These are phyloP conservation scores for Raffaelea ambrosiae DNA, from an alignment of 2,329 filamentous ascomycete species.

Conservation along the genomic window DNA sequence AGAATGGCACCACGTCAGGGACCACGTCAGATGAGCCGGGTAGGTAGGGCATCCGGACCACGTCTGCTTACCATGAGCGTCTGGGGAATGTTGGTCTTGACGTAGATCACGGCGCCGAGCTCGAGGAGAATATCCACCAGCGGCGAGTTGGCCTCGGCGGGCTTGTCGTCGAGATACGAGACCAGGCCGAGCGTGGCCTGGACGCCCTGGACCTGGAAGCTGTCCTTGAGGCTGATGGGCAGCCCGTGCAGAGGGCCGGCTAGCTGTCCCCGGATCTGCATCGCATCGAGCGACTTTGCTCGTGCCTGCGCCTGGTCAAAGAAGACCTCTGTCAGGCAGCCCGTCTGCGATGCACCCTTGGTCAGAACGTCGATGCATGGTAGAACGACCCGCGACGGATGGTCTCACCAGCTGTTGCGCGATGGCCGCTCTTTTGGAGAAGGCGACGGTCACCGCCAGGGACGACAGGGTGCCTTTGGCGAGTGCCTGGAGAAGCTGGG, in stretches of 20 bases:
- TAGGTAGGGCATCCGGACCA: too few relatives aligned
- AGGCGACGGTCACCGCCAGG: background rate
- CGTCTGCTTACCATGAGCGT: slow-evolving; percentile 18
- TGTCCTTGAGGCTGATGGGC: slow-evolving; percentile 21
- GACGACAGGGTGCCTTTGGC: background rate
- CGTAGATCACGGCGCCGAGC: slow-evolving; percentile 20
- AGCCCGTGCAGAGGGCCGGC: slow-evolving; percentile 32
- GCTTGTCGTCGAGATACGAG: slow-evolving; percentile 6
- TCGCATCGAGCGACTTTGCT: slow-evolving; percentile 23
- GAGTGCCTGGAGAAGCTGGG: background rate
- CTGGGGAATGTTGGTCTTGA: slow-evolving; percentile 19
- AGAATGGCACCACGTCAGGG: too few relatives aligned
- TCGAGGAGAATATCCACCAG: slow-evolving; percentile 17
- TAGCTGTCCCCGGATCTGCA: slow-evolving; percentile 18
- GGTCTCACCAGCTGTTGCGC: slow-evolving; percentile 1
- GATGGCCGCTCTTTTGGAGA: background rate
- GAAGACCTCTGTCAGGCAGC: slow-evolving; percentile 35
- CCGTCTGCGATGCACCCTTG: too few relatives aligned
- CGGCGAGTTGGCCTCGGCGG: slow-evolving; percentile 9
- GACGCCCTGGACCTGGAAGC: slow-evolving; percentile 9
- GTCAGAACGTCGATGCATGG: too few relatives aligned
- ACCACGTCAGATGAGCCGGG: too few relatives aligned
- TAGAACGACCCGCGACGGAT: too few relatives aligned
- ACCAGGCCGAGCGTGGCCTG: slow-evolving; percentile 8
- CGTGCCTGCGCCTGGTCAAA: slow-evolving; percentile 22